Evolutionary conservation across 2,329 filamentous ascomycete genomes (phyloP).

Genomic region (Albophoma yamanashiensis): DNA sequence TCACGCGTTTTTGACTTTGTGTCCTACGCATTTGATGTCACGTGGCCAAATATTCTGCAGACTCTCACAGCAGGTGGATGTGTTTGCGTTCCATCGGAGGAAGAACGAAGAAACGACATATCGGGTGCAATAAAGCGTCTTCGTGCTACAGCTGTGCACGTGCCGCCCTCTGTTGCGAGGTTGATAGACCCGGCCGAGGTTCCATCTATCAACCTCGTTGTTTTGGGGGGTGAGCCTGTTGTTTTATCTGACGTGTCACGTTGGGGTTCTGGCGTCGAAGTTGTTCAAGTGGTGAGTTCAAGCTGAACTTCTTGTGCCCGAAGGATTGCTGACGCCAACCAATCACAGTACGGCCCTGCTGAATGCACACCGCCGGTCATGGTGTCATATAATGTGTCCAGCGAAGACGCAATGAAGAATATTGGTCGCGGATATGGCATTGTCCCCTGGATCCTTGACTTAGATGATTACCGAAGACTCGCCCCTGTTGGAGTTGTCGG

Average conservation of each 20-base stretch:
- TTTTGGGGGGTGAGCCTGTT: background rate
- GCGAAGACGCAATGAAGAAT: background rate
- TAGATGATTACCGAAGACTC: background rate
- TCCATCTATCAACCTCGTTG: background rate
- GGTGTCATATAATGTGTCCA: background rate
- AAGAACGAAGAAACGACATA: slow-evolving; percentile 3
- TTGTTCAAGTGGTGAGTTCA: background rate
- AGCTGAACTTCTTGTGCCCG: too few relatives aligned
- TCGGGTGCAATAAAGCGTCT: background rate
- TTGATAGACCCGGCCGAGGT: background rate
- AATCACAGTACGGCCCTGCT: background rate
- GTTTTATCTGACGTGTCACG: background rate
- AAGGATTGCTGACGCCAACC: background rate
- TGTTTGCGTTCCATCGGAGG: slow-evolving; percentile 5
- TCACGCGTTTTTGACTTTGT: slow-evolving; percentile 5
- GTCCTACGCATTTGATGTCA: slow-evolving; percentile 6
- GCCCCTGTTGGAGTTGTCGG: background rate
- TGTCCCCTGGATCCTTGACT: background rate
- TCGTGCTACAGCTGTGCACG: background rate
- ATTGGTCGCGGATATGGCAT: background rate
- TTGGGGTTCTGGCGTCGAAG: background rate
- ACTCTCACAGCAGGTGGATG: slow-evolving; percentile 5
- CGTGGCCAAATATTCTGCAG: slow-evolving; percentile 2
- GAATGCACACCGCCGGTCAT: background rate
- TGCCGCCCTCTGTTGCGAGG: background rate